A percentile compares a stretch with the other conserved stretches of the same genome.
Conservation (phyloP, 306 rosid genomes). For the Inga oerstediana region DNA sequence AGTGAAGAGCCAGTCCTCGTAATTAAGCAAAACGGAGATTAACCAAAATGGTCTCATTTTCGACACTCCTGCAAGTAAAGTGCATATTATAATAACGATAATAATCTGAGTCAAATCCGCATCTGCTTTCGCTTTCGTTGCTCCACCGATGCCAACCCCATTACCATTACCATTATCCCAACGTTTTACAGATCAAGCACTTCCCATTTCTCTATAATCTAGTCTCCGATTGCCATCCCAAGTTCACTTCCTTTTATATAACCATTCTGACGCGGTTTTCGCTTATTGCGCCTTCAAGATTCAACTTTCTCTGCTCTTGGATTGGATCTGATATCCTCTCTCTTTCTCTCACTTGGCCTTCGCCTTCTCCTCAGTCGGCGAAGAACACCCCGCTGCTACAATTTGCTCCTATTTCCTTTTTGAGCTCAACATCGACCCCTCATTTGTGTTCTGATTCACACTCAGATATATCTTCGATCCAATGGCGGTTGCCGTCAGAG, state of each 20-base stretch:
- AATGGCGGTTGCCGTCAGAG: constrained; percentile 93
- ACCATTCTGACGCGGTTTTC: neutral
- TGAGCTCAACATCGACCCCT: neutral
- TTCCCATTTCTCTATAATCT: neutral
- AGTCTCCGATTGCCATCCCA: constrained; percentile 11
- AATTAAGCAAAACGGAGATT: neutral
- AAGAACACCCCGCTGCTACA: neutral
- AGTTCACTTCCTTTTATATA: neutral
- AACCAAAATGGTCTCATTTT: neutral
- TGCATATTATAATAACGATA: neutral
- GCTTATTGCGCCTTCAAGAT: neutral
- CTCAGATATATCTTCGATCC: constrained; percentile 29
- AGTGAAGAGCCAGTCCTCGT: neutral
- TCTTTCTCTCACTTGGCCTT: neutral
- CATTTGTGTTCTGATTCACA: constrained; percentile 3
- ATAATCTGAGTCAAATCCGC: neutral
- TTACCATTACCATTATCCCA: constrained; percentile 1
- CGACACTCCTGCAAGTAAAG: neutral
- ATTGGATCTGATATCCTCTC: neutral
- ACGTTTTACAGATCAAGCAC: neutral
- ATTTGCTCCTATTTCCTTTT: neutral
- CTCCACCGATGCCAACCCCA: neutral
- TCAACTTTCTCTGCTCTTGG: neutral
- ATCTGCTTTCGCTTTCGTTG: neutral
- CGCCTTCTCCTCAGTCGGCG: constrained; percentile 20